Conservation (phyloP, 2,329 filamentous ascomycete species). For the Aureobasidium musti region DNA sequence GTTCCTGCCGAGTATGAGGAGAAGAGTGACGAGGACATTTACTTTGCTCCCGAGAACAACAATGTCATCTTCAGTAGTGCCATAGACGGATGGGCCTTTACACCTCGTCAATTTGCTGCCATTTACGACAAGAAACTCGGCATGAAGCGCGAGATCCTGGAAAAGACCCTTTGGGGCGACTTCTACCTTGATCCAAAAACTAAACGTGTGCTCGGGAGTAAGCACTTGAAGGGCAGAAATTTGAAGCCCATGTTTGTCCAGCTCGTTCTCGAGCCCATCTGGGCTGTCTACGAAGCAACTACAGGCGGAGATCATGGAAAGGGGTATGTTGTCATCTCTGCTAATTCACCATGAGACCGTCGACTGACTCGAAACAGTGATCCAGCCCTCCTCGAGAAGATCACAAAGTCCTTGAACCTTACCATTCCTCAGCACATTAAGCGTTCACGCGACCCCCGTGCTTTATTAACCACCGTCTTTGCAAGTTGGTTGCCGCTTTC, state of each 20-base stretch:
- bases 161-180: constrained; percentile 95
- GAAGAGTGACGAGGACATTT: constrained; percentile 92
- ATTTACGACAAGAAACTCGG: constrained; percentile 97
- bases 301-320: constrained; percentile 78
- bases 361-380: constrained; percentile 58
- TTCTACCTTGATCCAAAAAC: constrained; percentile 97
- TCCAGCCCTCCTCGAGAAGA: constrained; percentile 80
- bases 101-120: constrained; percentile 86
- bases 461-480: constrained; percentile 84
- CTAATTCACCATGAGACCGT: neutral
- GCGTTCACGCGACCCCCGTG: constrained; percentile 77
- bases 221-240: constrained; percentile 87
- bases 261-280: constrained; percentile 90
- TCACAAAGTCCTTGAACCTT: constrained; percentile 86
- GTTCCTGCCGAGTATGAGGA: constrained; percentile 73
- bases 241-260: constrained; percentile 98
- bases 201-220: constrained; percentile 84
- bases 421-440: constrained; percentile 81
- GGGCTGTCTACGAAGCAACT: constrained; percentile 93
- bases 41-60: constrained; percentile 97
- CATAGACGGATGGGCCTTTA: constrained; percentile 99
- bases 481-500: constrained; percentile 89
- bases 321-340: constrained; percentile 59
- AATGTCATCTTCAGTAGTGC: constrained; percentile 99
- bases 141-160: constrained; percentile 82